phyloP scores from a whole-genome alignment of 1,139 yeast genomes.

The Yamadazyma membranifaciens region DNA sequence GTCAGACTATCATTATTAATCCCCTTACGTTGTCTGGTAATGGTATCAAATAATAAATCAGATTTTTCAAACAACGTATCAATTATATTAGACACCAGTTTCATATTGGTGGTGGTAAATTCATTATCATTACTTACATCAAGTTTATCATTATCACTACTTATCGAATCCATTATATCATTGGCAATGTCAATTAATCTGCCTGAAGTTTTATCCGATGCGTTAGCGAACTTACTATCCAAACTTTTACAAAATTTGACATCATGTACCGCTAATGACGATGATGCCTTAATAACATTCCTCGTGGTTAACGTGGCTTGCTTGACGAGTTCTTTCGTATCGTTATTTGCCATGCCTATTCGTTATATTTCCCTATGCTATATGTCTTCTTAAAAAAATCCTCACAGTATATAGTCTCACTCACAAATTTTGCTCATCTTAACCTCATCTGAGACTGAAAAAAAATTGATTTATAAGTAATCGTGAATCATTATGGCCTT shows the following conservation, averaged over 20 bases:
- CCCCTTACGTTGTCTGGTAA: conserved; percentile 16
- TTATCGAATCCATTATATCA: conserved; percentile 38
- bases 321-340: conserved; percentile 3
- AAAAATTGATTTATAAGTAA: conserved; percentile 6
- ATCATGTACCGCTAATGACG: conserved; percentile 78
- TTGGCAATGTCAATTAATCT: conserved; percentile 55
- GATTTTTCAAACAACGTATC: conserved; percentile 75
- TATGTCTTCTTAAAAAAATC: too few species aligned
- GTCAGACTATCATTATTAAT: conserved; percentile 8
- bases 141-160: conserved; percentile 24
- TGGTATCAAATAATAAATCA: conserved; percentile 57
- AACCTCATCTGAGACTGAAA: conserved; percentile 15
- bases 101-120: conserved; percentile 50
- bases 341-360: neutral
- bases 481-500: conserved; percentile 20
- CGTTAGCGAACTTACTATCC: conserved; percentile 48
- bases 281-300: conserved; percentile 64
- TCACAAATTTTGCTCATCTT: conserved; percentile 1
- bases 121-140: conserved; percentile 39
- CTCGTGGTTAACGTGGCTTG: conserved; percentile 5
- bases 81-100: conserved; percentile 55
- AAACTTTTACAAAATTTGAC: conserved; percentile 69
- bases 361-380: neutral
- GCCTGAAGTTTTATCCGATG: conserved; percentile 43
- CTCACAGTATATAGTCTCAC: too few species aligned